Evolutionary conservation across 2,329 filamentous ascomycete genomes (phyloP).

Genomic region (Coniella vitis): DNA sequence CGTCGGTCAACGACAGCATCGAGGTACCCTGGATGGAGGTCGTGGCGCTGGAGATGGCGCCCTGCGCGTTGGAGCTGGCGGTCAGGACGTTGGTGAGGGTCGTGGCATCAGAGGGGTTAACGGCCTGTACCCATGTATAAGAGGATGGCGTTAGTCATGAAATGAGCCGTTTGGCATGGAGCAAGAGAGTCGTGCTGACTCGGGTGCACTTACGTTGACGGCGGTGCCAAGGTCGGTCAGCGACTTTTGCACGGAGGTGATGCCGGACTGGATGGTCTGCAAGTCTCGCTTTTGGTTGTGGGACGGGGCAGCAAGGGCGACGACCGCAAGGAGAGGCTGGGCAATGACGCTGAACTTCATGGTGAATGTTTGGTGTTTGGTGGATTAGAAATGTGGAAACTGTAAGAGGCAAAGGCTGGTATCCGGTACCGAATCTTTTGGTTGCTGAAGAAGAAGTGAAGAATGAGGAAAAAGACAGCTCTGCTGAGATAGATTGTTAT

Average conservation of each 20-base stretch:
- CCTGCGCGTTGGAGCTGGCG: conserved; percentile 16
- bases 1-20: conserved; percentile 20
- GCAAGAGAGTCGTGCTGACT: neutral
- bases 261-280: conserved; percentile 8
- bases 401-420: neutral
- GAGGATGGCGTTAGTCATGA: neutral
- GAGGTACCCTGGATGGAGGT: conserved; percentile 23
- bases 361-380: neutral
- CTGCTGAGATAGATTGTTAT: neutral
- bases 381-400: neutral
- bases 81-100: conserved; percentile 47
- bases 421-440: conserved; percentile 5
- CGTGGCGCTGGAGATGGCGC: conserved; percentile 18
- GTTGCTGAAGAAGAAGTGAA: neutral
- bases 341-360: conserved; percentile 11
- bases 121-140: no score
- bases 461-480: neutral
- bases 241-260: conserved; percentile 10
- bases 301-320: conserved; percentile 9
- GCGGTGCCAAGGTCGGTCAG: conserved; percentile 10
- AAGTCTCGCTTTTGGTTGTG: conserved; percentile 6
- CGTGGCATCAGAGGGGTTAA: conserved; percentile 9
- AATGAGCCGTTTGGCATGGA: no score
- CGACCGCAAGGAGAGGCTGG: conserved; percentile 9
- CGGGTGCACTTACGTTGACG: neutral